Conservation (phyloP, 805 yeast species). For the Kodamaea laetipori region DNA sequence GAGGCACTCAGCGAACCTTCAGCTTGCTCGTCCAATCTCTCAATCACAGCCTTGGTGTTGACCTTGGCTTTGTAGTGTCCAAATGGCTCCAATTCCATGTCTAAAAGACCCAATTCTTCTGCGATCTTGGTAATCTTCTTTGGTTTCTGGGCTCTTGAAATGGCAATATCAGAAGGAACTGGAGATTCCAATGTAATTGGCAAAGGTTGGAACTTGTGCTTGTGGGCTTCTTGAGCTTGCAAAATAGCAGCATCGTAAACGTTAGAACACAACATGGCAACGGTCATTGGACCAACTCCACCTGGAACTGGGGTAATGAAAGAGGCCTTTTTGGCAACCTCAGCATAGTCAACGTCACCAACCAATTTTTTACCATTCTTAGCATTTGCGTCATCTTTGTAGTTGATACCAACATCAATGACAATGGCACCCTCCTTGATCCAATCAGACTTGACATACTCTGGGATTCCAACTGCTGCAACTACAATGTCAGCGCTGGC, state of each 20-base stretch:
- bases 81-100: constrained; percentile 79
- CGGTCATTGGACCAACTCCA: constrained; percentile 99
- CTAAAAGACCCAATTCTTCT: constrained; percentile 75
- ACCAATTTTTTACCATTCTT: constrained; percentile 81
- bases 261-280: constrained; percentile 89
- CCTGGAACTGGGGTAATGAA: constrained; percentile 96
- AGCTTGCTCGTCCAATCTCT: constrained; percentile 58
- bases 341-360: constrained; percentile 90
- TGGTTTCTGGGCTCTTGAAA: constrained; percentile 86
- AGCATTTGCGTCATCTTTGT: constrained; percentile 70
- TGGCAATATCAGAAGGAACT: constrained; percentile 89
- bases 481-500: constrained; percentile 81
- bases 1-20: constrained; percentile 64
- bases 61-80: constrained; percentile 93
- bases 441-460: constrained; percentile 85
- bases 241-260: constrained; percentile 77
- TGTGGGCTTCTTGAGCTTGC: constrained; percentile 49
- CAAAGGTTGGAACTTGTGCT: constrained; percentile 55
- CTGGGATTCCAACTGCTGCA: constrained; percentile 88
- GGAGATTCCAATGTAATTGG: constrained; percentile 55
- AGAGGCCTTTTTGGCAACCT: constrained; percentile 62
- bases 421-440: constrained; percentile 82
- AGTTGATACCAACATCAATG: constrained; percentile 94
- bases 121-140: constrained; percentile 78
- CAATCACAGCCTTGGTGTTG: constrained; percentile 43